These are phyloP conservation scores for Trypanosoma avium DNA, from an alignment of 208 protist species.

Conservation along the genomic window DNA sequence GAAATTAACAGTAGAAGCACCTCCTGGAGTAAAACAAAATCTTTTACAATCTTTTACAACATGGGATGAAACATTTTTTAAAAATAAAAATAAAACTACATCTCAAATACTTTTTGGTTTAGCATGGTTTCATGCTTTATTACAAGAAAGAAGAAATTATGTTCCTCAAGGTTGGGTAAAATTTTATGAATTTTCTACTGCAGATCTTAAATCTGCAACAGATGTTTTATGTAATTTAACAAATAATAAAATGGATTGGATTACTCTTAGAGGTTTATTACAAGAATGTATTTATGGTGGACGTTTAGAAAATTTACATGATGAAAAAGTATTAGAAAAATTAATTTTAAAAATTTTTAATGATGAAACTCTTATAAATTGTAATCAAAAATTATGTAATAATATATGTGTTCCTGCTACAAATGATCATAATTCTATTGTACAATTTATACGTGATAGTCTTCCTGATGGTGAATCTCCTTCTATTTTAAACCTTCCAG, in stretches of 20 bases:
- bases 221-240: constrained; percentile 79
- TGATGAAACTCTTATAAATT: constrained; percentile 48
- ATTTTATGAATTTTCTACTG: constrained; percentile 96
- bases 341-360: constrained; percentile 84
- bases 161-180: constrained; percentile 98
- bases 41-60: constrained; percentile 91
- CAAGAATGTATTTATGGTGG: constrained; percentile 96
- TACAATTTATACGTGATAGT: constrained; percentile 50
- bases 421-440: constrained; percentile 48
- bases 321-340: constrained; percentile 82
- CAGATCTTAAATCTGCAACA: constrained; percentile 93
- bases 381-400: constrained; percentile 38
- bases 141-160: constrained; percentile 96
- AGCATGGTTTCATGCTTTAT: constrained; percentile 96
- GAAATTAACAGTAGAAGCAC: constrained; percentile 96
- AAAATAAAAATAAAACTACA: constrained; percentile 31
- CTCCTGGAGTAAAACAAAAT: constrained; percentile 96
- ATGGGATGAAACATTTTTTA: constrained; percentile 73
- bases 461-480: constrained; percentile 78
- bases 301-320: constrained; percentile 92
- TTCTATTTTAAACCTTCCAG: constrained; percentile 87
- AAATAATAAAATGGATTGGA: constrained; percentile 76
- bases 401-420: constrained; percentile 51
- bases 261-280: constrained; percentile 90
- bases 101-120: constrained; percentile 91